These are phyloP conservation scores for Candida manassasensis DNA, from an alignment of 805 yeast genomes.

Conservation along the genomic window DNA sequence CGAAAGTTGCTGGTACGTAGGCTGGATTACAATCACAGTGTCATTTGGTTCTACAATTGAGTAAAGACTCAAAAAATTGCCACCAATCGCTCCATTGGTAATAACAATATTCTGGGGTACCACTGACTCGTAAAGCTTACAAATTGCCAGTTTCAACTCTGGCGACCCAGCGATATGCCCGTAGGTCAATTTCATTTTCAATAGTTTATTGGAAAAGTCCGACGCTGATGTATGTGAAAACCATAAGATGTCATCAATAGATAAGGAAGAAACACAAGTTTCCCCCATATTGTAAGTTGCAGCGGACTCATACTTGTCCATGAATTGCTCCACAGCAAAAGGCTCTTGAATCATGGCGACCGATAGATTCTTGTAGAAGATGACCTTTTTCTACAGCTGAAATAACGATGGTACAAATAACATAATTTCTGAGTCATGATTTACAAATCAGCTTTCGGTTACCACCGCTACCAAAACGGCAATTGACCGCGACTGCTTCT, in stretches of 20 bases:
- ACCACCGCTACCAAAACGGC: too few relatives aligned
- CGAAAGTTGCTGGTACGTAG: conserved; percentile 46
- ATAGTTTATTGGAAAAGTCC: conserved; percentile 16
- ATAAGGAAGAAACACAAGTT: conserved; percentile 46
- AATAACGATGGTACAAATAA: too few relatives aligned
- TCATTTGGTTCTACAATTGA: conserved; percentile 41
- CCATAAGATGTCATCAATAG: conserved; percentile 33
- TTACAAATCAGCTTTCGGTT: too few relatives aligned
- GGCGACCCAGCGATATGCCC: conserved; percentile 46
- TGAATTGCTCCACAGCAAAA: conserved; percentile 50
- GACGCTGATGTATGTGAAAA: conserved; percentile 10
- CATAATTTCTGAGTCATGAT: too few relatives aligned
- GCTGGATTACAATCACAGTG: conserved; percentile 45
- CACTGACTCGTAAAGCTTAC: conserved; percentile 28
- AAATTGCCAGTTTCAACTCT: conserved; percentile 31
- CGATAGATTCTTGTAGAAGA: too few relatives aligned
- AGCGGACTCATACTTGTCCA: conserved; percentile 45
- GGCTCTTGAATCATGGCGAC: conserved; percentile 43
- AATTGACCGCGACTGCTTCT: too few relatives aligned
- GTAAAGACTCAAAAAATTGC: conserved; percentile 44
- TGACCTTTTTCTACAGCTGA: too few relatives aligned
- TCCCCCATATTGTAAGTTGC: conserved; percentile 45
- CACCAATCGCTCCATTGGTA: conserved; percentile 56
- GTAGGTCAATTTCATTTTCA: conserved; percentile 33
- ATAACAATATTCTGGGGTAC: conserved; percentile 37